Conservation (phyloP, 805 yeast genomes). For the Diddensiella transvaalensis region DNA sequence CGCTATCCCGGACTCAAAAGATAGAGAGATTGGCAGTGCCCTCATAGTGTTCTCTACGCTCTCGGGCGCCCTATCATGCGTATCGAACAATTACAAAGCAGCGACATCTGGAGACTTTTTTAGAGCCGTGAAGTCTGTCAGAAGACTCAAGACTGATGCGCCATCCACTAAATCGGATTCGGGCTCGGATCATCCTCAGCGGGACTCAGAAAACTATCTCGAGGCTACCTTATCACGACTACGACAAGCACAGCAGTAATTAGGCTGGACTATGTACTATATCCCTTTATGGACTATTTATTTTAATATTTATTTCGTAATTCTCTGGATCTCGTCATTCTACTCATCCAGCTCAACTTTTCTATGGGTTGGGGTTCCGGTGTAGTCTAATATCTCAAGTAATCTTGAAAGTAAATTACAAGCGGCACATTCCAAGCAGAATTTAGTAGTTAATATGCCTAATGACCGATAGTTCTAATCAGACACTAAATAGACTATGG, state of each 20-base stretch:
- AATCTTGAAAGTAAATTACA: too few species aligned
- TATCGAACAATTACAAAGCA: background rate
- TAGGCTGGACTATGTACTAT: background rate
- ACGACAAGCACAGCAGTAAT: background rate
- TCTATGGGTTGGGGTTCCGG: too few species aligned
- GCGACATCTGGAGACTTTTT: background rate
- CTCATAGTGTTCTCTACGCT: constrained; percentile 2
- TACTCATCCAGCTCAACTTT: too few species aligned
- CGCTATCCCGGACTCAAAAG: background rate
- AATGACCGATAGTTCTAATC: too few species aligned
- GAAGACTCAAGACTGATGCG: background rate
- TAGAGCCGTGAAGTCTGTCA: background rate
- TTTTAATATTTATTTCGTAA: too few species aligned
- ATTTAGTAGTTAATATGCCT: too few species aligned
- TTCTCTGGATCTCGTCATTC: too few species aligned
- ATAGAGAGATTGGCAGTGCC: constrained; percentile 7
- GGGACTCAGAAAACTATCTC: background rate
- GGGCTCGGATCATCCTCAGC: background rate
- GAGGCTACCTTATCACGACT: background rate
- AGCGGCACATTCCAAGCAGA: too few species aligned
- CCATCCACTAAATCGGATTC: background rate
- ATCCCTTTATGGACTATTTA: too few species aligned
- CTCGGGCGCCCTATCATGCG: background rate
- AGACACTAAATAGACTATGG: too few species aligned
- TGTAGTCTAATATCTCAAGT: too few species aligned